A percentile compares a stretch with the other conserved stretches of the same genome.
These are phyloP conservation scores for Penicillium chermesinum DNA, from an alignment of 495 filamentous ascomycete species.

Conservation along the genomic window DNA sequence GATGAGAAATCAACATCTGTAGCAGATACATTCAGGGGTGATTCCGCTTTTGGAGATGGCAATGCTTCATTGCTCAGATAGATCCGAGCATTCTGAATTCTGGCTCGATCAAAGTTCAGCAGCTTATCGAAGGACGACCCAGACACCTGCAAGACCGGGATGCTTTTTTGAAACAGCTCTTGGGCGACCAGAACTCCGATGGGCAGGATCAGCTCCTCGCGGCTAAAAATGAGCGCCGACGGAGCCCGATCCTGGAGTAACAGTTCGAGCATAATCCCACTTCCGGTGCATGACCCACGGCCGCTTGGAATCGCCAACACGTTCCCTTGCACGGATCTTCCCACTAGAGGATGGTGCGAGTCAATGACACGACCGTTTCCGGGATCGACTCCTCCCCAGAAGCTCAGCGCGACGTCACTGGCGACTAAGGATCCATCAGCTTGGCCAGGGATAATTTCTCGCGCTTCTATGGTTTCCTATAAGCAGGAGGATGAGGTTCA, in stretches of 20 bases:
- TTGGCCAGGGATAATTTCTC: constrained; percentile 5
- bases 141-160: constrained; percentile 18
- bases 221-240: constrained; percentile 20
- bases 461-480: neutral
- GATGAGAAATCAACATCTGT: neutral
- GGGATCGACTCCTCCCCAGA: constrained; percentile 31
- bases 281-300: constrained; percentile 30
- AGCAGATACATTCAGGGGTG: neutral
- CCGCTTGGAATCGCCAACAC: constrained; percentile 27
- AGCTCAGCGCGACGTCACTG: constrained; percentile 22
- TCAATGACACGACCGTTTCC: constrained; percentile 25
- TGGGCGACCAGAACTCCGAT: constrained; percentile 26
- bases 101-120: neutral
- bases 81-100: neutral
- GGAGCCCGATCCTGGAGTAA: constrained; percentile 20
- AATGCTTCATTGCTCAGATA: neutral
- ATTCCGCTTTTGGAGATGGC: too few relatives aligned
- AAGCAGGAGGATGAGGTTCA: neutral
- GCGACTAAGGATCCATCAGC: constrained; percentile 11
- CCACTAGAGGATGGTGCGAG: constrained; percentile 25
- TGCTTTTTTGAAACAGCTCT: constrained; percentile 20
- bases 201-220: constrained; percentile 25
- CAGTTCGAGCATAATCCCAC: constrained; percentile 28
- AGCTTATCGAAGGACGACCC: neutral
- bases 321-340: constrained; percentile 11